Evolutionary conservation across 2,329 filamentous ascomycete genomes (phyloP), one percentile per base, ranked within the genome.

Genomic region (Aspergillus ustus): DNA sequence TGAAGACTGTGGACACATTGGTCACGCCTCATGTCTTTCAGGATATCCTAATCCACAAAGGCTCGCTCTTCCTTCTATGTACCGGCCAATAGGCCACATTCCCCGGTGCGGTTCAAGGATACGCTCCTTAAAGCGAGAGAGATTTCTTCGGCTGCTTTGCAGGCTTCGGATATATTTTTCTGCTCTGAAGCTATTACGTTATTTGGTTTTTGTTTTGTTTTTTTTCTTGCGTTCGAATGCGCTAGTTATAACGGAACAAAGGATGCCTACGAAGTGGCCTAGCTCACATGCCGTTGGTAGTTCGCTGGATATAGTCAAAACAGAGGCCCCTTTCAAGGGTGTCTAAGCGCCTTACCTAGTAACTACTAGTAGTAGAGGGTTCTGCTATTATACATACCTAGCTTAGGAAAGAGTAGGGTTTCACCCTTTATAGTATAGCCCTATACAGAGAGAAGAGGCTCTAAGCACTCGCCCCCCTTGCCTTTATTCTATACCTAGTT

Each of bases 21-120:
- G 81, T 72, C 78, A 83, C 61, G 76, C 83, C 75, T 63, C 77
- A 77, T 0, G 73, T 80, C 52, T 96, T 96, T 79, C 85, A 88
- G 67, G 94, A 98, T 78, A 87, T 98, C 66, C 84, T 92, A 73
- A 97, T 98, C 80, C 85, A 89, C 72, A 92, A 98, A 80, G 94
- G 94, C 66, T 93, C 95, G 69, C 91, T 98, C 86, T 98, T 97
- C 78, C 83, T 98, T 4, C 85, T 99, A n/a, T n/a, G n/a, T n/a
- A 1, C 94, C 94, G 0, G 86, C 89, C n/a, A 93, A 97, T 78
- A 95, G 91, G n/a, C 94, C 94, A 28, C 94, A 98, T 80, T 97
- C 96, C 77, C 94, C 95, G 0, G 92, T 98, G 37, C 88, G 94
- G 61, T 98, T 97, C 79, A 91, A 90, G 72, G 83, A 96, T 79